Evolutionary conservation across 2,329 filamentous ascomycete species (phyloP), one percentile per base, ranked within the genome.

Genomic region (Hirsutella thompsonii): DNA sequence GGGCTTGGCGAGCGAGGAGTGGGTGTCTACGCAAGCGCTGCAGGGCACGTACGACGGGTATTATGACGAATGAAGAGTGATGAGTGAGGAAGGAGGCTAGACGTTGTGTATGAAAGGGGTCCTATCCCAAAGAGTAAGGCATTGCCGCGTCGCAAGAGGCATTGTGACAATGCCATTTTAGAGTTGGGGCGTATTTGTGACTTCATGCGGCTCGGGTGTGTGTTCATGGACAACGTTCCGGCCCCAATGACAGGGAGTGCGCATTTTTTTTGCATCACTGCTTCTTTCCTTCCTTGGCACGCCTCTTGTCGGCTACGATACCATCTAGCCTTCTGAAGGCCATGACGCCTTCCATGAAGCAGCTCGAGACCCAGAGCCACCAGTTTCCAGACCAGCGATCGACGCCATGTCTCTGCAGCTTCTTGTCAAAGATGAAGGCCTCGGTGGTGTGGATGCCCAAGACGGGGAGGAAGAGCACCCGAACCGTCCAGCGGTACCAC

Each of bases 381-480:
- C 78, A 81, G 13, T 72, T 47, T n/a, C 35, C 36, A 6, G 59
- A 61, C 8, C 67, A 64, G 28, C 60, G 55, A 44, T 58, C 55
- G 10, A 79, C 67, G 6, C 68, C 67, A 47, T 70, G 66, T 53
- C 55, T 69, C 41, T 51, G 52, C 44, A 78, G 59, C 38, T 60
- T 64, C 34, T 55, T 58, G 46, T 72, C 69, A 49, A 81, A 63
- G 54, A 66, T 62, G 36, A 61, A 60, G n/a, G 69, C 61, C 65
- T 95, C 90, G 3, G 59, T 44, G 0, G 68, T 19, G 59, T 95
- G 90, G 11, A 86, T 71, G 0, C 53, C 65, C 1, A 86, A 3
- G 42, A 89, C 73, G 1, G 74, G 65, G 18, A 64, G 50, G 41
- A 82, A 64, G 34, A 90, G 63, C 13, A 63, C 55, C 38, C 71